phyloP scores from a whole-genome alignment of 2,329 filamentous ascomycete species.

The Aspergillus latus region DNA sequence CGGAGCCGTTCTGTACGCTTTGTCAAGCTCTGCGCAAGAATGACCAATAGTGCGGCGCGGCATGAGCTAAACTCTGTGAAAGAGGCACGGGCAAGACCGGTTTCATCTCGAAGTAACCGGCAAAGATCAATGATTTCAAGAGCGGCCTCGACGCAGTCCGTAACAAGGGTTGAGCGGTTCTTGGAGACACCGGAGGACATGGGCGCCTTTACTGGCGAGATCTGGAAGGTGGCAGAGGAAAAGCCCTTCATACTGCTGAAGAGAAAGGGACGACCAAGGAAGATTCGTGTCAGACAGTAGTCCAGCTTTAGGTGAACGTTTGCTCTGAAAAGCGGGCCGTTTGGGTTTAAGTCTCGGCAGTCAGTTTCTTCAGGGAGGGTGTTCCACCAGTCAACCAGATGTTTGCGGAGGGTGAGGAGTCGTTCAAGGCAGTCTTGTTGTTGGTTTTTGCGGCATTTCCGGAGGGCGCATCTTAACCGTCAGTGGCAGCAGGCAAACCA shows the following conservation, averaged over 20 bases:
- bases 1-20: constrained; percentile 46
- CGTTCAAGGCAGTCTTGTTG: constrained; percentile 43
- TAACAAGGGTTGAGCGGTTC: constrained; percentile 45
- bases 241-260: constrained; percentile 42
- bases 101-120: constrained; percentile 50
- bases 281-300: constrained; percentile 55
- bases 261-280: constrained; percentile 56
- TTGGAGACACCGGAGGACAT: constrained; percentile 35
- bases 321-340: constrained; percentile 46
- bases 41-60: constrained; percentile 54
- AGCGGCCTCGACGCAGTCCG: constrained; percentile 55
- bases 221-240: constrained; percentile 22
- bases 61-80: constrained; percentile 60
- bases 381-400: constrained; percentile 46
- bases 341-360: constrained; percentile 44
- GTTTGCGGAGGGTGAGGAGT: constrained; percentile 39
- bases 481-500: constrained; percentile 11
- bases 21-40: constrained; percentile 41
- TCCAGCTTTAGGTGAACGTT: constrained; percentile 55
- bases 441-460: constrained; percentile 40
- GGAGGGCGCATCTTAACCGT: constrained; percentile 37
- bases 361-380: constrained; percentile 40
- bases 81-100: constrained; percentile 55
- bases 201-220: constrained; percentile 28
- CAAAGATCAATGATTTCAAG: constrained; percentile 54